These are phyloP conservation scores for Fomitopsis pinicola DNA, from an alignment of 1,284 basidiomycete species.

Conservation along the genomic window DNA sequence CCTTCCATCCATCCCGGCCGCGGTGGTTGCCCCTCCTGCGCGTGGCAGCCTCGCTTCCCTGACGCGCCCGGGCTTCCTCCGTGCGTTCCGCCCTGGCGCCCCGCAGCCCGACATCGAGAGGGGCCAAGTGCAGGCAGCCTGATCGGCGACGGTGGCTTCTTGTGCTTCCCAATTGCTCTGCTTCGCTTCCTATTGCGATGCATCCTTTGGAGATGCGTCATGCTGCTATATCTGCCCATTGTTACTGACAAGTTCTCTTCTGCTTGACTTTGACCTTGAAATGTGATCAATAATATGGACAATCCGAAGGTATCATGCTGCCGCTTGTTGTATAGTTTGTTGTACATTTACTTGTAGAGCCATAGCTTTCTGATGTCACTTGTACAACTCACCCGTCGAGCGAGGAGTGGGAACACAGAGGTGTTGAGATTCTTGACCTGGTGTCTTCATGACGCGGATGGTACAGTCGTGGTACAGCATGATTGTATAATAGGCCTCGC, in stretches of 20 bases:
- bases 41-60: constrained; percentile 29
- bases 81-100: constrained; percentile 21
- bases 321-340: not conserved
- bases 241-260: not conserved
- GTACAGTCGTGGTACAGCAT: too few relatives aligned
- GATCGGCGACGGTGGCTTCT: not conserved
- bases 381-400: too few relatives aligned
- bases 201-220: not conserved
- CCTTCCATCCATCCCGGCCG: constrained; percentile 12
- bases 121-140: constrained; percentile 15
- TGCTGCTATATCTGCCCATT: not conserved
- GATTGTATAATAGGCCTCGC: constrained; percentile 26
- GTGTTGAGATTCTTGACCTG: not conserved
- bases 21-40: constrained; percentile 21
- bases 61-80: constrained; percentile 28
- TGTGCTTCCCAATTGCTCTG: not conserved
- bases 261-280: not conserved
- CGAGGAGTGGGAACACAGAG: too few relatives aligned
- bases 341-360: not conserved
- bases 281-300: not conserved
- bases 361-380: not conserved
- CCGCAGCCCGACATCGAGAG: constrained; percentile 35
- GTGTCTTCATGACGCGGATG: not conserved
- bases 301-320: not conserved
- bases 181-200: not conserved